Conservation (phyloP, 2,329 filamentous ascomycete species). For the Sporothrix sp. region DNA sequence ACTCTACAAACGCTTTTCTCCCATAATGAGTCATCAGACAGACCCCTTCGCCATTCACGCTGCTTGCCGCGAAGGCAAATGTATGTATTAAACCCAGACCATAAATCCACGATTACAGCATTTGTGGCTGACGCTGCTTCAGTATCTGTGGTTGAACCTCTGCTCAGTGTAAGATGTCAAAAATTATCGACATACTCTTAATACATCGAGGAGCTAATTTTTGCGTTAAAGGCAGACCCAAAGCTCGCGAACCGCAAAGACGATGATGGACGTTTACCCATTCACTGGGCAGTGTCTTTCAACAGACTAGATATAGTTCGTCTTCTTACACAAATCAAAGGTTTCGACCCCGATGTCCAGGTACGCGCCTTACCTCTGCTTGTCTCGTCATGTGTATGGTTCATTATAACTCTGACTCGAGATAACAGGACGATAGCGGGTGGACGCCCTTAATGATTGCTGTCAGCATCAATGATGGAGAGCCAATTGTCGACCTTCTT, state of each 20-base stretch:
- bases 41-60: slow-evolving; percentile 74
- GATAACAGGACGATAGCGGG: slow-evolving; percentile 65
- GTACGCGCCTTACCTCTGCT: too few relatives aligned
- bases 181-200: too few relatives aligned
- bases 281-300: slow-evolving; percentile 89
- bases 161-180: slow-evolving; percentile 30
- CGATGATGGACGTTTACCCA: slow-evolving; percentile 76
- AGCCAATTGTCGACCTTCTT: slow-evolving; percentile 57
- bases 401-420: too few relatives aligned
- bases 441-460: slow-evolving; percentile 85
- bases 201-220: too few relatives aligned
- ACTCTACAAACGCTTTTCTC: neutral
- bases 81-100: slow-evolving; percentile 52
- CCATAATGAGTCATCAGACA: slow-evolving; percentile 10
- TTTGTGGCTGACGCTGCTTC: too few relatives aligned
- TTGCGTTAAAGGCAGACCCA: slow-evolving; percentile 68
- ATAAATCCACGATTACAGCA: too few relatives aligned
- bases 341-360: slow-evolving; percentile 76
- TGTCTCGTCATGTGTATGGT: neutral
- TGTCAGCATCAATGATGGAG: slow-evolving; percentile 61
- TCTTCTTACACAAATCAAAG: slow-evolving; percentile 57
- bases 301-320: slow-evolving; percentile 68
- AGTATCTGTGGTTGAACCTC: slow-evolving; percentile 56
- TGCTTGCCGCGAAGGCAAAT: slow-evolving; percentile 73
- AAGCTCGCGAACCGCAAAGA: slow-evolving; percentile 65